These are phyloP conservation scores for Pythium sp. DNA, from an alignment of 352 stramenopile genomes.

Conservation along the genomic window DNA sequence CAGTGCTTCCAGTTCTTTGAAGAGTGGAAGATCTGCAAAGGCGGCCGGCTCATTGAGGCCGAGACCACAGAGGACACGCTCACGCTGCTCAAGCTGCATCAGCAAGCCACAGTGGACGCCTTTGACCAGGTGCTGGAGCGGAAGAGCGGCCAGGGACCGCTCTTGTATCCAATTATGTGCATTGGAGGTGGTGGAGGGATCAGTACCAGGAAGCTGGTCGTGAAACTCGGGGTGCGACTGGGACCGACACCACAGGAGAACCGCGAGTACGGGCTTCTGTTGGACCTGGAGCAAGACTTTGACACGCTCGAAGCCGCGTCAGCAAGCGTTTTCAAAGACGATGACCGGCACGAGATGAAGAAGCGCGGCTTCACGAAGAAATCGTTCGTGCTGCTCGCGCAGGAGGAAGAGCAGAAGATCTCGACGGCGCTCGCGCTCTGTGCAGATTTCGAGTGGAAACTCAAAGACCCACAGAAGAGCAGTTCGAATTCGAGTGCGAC, in stretches of 20 bases:
- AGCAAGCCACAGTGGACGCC: slow-evolving; percentile 41
- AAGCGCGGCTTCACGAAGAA: slow-evolving; percentile 45
- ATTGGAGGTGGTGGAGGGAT: slow-evolving; percentile 24
- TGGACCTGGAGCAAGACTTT: slow-evolving; percentile 57
- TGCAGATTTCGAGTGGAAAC: slow-evolving; percentile 54
- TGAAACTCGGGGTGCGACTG: slow-evolving; percentile 46
- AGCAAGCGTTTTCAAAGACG: not conserved
- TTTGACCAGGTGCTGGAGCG: slow-evolving; percentile 53
- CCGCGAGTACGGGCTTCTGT: slow-evolving; percentile 59
- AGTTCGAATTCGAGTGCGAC: slow-evolving; percentile 4
- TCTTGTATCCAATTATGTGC: slow-evolving; percentile 58
- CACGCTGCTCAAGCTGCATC: slow-evolving; percentile 45
- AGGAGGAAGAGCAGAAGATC: slow-evolving; percentile 24
- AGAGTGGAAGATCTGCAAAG: slow-evolving; percentile 75
- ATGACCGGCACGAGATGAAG: slow-evolving; percentile 22
- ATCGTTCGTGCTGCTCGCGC: slow-evolving; percentile 17
- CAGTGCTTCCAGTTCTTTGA: slow-evolving; percentile 69
- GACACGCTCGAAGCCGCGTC: slow-evolving; percentile 12
- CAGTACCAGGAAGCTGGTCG: slow-evolving; percentile 32
- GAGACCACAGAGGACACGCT: slow-evolving; percentile 50
- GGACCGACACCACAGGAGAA: slow-evolving; percentile 45
- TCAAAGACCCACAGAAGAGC: not conserved
- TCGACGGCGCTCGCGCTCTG: slow-evolving; percentile 18
- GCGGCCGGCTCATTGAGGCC: slow-evolving; percentile 56
- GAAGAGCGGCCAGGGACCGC: slow-evolving; percentile 21